Evolutionary conservation across 257 asterid species (phyloP), one percentile per base, ranked within the genome.

Genomic region (Forsythia viridissima): DNA sequence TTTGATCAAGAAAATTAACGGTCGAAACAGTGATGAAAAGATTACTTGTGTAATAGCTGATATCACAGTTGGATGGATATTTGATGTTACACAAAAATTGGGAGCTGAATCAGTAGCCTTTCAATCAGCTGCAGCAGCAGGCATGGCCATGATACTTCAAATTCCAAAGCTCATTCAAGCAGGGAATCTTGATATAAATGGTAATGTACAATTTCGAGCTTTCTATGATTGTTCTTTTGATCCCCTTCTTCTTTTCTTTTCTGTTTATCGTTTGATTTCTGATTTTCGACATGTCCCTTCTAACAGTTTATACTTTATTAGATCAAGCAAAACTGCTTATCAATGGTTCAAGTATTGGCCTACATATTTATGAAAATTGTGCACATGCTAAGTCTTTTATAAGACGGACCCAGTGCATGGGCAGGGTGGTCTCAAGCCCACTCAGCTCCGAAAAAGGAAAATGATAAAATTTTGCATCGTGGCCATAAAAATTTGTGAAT

Each of bases 31-130:
- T 1, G 76, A 71, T 24, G 72, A 84, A 18, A 85, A 74, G 42
- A 48, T 88, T 10, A 84, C 77, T 41, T 84, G 88, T 36, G 71
- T 88, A 9, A 72, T 86, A 8, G 90, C 80, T 74, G 92, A 88
- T 77, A 42, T 82, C 9, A 16, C 87, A 0, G 12, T 84, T 2
- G 82, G 68, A 0, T 88, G 88, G 88, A 9, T 84, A 44, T 67
- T 82, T 6, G 88, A 84, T 18, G 77, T 74, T 6, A 88, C 85
- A 0, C 36, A 71, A 0, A 48, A 69, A 10, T 48, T 88, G 44
- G 87, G 90, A 18, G 68, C 73, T 1, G 79, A 76, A 13, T 43
- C 72, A 15, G 72, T 82, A 9, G 73, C 57, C 0, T 86, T 84
- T 43, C 79, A 72, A 0, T 70, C 86, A 4, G 61, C 85, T 21